Conservation (phyloP, 495 filamentous ascomycete genomes). For the Parmelia sp. region DNA sequence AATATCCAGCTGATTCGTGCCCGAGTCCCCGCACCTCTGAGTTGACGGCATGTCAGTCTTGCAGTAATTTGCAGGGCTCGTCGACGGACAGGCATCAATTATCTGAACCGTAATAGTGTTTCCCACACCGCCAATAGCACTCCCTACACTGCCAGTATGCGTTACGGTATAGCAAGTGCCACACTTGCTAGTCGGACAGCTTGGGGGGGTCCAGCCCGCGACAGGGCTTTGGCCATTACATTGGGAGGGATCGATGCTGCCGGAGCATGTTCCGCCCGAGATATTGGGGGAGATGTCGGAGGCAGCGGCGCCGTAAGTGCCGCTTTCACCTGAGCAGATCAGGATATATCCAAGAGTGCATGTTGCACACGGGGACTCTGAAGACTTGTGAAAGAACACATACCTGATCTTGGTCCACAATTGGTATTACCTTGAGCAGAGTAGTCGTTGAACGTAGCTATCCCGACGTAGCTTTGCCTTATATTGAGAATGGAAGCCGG, state of each 20-base stretch:
- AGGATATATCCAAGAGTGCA: background rate
- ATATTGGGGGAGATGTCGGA: conserved; percentile 26
- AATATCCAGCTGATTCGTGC: conserved; percentile 23
- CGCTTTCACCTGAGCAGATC: conserved; percentile 9
- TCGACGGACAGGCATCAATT: conserved; percentile 22
- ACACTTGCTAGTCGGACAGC: conserved; percentile 22
- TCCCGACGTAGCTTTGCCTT: conserved; percentile 8
- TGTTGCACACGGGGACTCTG: background rate
- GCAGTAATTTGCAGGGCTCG: conserved; percentile 24
- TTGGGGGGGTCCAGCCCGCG: conserved; percentile 17
- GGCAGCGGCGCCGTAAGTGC: conserved; percentile 26
- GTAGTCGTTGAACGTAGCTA: conserved; percentile 21
- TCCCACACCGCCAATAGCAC: conserved; percentile 12
- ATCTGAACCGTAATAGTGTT: conserved; percentile 26
- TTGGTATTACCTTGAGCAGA: conserved; percentile 13
- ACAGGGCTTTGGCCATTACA: conserved; percentile 22
- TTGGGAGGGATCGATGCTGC: conserved; percentile 15
- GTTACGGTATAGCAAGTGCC: conserved; percentile 26
- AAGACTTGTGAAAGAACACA: background rate
- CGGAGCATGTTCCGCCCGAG: conserved; percentile 24
- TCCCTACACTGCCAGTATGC: conserved; percentile 16
- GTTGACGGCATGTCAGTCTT: conserved; percentile 20
- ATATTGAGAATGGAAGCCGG: background rate
- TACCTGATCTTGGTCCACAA: conserved; percentile 14
- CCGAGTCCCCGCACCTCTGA: conserved; percentile 18